Evolutionary conservation across 768 basidiomycete species (phyloP).

Genomic region (Wakefieldia striispora): DNA sequence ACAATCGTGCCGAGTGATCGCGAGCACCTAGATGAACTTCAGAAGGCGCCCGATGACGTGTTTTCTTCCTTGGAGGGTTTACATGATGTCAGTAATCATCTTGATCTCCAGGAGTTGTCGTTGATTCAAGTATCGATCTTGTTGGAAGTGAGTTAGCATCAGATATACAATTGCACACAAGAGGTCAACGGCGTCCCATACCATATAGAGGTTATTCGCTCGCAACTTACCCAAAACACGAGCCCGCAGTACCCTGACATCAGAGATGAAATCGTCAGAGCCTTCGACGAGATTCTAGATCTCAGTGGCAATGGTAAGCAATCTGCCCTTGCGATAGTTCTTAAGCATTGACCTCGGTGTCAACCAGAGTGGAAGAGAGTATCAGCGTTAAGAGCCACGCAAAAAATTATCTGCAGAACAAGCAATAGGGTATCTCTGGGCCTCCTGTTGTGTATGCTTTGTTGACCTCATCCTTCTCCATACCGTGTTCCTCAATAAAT

Average conservation of each 20-base stretch:
- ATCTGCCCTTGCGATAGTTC: too few species aligned
- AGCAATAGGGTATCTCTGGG: slow-evolving; percentile 12
- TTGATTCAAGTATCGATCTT: too few species aligned
- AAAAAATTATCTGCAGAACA: slow-evolving; percentile 7
- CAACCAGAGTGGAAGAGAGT: slow-evolving; percentile 15
- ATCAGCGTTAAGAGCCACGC: background rate
- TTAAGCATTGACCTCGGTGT: background rate
- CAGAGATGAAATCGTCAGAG: slow-evolving; percentile 40
- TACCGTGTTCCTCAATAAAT: too few species aligned
- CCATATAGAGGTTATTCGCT: slow-evolving; percentile 31
- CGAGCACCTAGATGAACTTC: too few species aligned
- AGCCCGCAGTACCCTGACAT: slow-evolving; percentile 37
- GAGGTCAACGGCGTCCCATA: too few species aligned
- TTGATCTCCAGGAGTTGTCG: too few species aligned
- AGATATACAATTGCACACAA: too few species aligned
- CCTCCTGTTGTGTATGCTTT: slow-evolving; percentile 13
- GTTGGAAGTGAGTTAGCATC: too few species aligned
- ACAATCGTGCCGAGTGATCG: too few species aligned
- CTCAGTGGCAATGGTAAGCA: slow-evolving; percentile 16
- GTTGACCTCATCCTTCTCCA: background rate
- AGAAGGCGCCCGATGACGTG: too few species aligned
- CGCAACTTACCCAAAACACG: slow-evolving; percentile 38
- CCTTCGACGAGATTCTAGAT: slow-evolving; percentile 39
- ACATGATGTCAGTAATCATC: too few species aligned
- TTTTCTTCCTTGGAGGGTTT: too few species aligned